phyloP scores from a whole-genome alignment of 257 asterid genomes.

The Solanum infundibuliforme region DNA sequence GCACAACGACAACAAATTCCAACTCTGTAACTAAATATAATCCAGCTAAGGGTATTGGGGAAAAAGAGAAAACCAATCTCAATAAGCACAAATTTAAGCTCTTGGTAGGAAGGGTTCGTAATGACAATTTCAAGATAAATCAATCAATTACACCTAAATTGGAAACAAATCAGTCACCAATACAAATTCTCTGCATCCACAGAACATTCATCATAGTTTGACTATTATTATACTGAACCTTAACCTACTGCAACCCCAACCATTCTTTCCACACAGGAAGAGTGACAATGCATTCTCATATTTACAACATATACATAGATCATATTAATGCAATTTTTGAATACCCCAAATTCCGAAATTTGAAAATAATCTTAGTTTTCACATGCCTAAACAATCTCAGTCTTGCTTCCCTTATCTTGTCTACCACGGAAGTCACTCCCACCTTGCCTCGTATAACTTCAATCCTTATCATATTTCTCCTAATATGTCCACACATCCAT shows the following conservation, averaged over 20 bases:
- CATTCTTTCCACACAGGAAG: neutral
- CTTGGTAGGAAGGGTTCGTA: neutral
- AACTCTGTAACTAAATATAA: neutral
- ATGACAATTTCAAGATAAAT: neutral
- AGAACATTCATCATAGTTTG: neutral
- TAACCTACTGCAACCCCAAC: neutral
- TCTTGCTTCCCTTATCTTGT: neutral
- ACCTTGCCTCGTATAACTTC: neutral
- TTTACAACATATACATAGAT: neutral
- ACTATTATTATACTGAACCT: neutral
- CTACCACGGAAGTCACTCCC: neutral
- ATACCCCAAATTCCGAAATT: neutral
- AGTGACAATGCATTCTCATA: neutral
- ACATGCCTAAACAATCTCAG: neutral
- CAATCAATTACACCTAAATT: neutral
- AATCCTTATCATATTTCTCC: neutral
- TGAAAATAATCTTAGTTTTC: neutral
- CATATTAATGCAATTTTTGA: neutral
- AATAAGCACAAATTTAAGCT: neutral
- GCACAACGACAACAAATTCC: neutral
- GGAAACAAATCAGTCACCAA: neutral
- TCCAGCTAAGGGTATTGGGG: neutral
- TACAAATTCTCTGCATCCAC: neutral
- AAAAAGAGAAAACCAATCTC: neutral
- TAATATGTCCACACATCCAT: neutral